Evolutionary conservation across 2,329 filamentous ascomycete species (phyloP).

Genomic region (Berkeleyomyces rouxiae): DNA sequence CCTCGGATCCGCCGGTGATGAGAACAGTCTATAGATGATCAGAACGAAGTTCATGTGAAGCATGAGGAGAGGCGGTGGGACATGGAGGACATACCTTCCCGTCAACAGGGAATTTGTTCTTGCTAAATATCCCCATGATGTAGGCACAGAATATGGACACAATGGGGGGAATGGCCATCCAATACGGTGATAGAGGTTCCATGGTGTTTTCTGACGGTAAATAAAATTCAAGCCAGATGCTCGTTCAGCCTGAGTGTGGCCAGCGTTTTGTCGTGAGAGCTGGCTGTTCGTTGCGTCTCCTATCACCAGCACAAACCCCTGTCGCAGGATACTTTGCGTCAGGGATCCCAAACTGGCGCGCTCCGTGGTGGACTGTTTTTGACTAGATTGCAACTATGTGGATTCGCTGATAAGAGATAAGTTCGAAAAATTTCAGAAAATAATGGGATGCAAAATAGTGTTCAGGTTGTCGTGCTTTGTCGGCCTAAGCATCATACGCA

Average conservation of each 20-base stretch:
- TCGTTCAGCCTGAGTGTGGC: neutral
- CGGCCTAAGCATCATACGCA: neutral
- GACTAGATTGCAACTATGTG: neutral
- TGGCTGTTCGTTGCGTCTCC: neutral
- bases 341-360: neutral
- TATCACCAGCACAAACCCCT: neutral
- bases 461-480: neutral
- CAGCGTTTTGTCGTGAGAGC: neutral
- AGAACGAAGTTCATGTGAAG: neutral
- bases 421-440: conserved; percentile 9
- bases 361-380: neutral
- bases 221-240: neutral
- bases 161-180: conserved; percentile 19
- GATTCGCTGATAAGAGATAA: conserved; percentile 9
- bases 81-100: conserved; percentile 46
- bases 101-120: conserved; percentile 66
- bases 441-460: neutral
- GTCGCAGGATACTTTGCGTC: neutral
- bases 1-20: conserved; percentile 82
- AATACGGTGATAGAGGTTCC: conserved; percentile 14
- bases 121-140: conserved; percentile 50
- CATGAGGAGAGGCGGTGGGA: neutral
- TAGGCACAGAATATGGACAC: conserved; percentile 22
- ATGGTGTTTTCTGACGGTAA: neutral
- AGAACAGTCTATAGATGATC: conserved; percentile 51